Conservation (phyloP, 1,139 yeast species). For the Geotrichum siamense region DNA sequence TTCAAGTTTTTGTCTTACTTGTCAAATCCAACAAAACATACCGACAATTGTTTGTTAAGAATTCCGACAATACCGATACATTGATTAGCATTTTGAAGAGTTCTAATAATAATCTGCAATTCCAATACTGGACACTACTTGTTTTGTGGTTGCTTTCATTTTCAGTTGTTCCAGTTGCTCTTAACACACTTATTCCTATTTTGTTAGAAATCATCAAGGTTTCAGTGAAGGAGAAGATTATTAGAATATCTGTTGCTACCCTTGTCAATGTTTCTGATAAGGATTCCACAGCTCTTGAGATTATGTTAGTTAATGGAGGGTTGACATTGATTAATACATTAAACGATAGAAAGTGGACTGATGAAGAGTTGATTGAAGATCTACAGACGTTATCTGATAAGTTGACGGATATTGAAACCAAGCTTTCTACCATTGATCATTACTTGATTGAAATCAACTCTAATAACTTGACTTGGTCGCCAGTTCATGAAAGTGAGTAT, state of each 20-base stretch:
- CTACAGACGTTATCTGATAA: conserved; percentile 50
- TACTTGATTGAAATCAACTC: conserved; percentile 79
- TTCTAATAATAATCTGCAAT: conserved; percentile 59
- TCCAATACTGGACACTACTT: conserved; percentile 72
- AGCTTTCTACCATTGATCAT: conserved; percentile 88
- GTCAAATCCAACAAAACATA: conserved; percentile 44
- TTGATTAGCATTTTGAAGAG: conserved; percentile 44
- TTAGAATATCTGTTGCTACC: conserved; percentile 70
- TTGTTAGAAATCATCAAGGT: conserved; percentile 62
- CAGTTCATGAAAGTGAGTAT: conserved; percentile 80
- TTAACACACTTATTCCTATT: conserved; percentile 43
- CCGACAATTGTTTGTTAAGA: conserved; percentile 50
- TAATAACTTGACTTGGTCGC: conserved; percentile 78
- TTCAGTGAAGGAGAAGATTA: conserved; percentile 87
- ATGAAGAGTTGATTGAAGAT: conserved; percentile 80
- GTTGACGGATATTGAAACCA: conserved; percentile 64
- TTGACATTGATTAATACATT: conserved; percentile 60
- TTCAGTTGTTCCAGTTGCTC: conserved; percentile 45
- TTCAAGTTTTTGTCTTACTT: conserved; percentile 59
- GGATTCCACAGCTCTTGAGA: conserved; percentile 47
- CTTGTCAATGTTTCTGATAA: conserved; percentile 43
- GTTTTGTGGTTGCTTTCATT: conserved; percentile 82
- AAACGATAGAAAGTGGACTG: conserved; percentile 87
- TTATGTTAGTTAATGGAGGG: conserved; percentile 72
- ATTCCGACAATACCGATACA: conserved; percentile 39